Evolutionary conservation across 352 stramenopile species (phyloP), one percentile per base, ranked within the genome.

Genomic region (Phytophthora tentaculata): DNA sequence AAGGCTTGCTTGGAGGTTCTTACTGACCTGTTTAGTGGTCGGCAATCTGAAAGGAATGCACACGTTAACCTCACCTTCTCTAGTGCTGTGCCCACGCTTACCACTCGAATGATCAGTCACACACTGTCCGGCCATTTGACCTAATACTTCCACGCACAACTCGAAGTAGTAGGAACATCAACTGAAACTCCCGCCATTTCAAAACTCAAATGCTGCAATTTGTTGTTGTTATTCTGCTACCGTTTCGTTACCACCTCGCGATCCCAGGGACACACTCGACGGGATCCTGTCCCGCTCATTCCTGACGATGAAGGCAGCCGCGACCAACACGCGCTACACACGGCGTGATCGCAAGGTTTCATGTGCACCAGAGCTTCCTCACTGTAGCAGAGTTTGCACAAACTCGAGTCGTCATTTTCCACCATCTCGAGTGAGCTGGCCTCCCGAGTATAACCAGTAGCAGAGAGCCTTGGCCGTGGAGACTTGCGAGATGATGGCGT

Each of bases 221-320:
- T 69, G 37, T 69, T 73, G 26, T n/a, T 39, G 16, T 44, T 35
- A 26, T 35, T 49, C 49, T 61, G 8, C 52, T 73, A 74, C 48
- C 56, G 53, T 69, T 81, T 79, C 19, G 73, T 76, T 24, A 88
- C 83, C 9, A 69, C 26, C 29, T 88, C 78, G 19, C 83, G 80
- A 74, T 91, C 83, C 83, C 83, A 90, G 9, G 83, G 83, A 70
- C 83, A 91, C 56, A 81, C 54, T 16, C 71, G 70, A 39, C 52
- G 39, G 13, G 19, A 61, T 22, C 22, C n/a, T 49, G 51, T 9
- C 16, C 9, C 80, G 56, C 28, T 79, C 51, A 52, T 55, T 29
- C 43, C 32, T 37, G 76, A 74, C 64, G 71, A 71, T 77, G 51
- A 57, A 62, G n/a, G 50, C 52, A 91, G 71, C 26, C 80, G 77